Evolutionary conservation across 176 grass and related monocot genomes (phyloP).

Genomic region (Musa schizocarpa): DNA sequence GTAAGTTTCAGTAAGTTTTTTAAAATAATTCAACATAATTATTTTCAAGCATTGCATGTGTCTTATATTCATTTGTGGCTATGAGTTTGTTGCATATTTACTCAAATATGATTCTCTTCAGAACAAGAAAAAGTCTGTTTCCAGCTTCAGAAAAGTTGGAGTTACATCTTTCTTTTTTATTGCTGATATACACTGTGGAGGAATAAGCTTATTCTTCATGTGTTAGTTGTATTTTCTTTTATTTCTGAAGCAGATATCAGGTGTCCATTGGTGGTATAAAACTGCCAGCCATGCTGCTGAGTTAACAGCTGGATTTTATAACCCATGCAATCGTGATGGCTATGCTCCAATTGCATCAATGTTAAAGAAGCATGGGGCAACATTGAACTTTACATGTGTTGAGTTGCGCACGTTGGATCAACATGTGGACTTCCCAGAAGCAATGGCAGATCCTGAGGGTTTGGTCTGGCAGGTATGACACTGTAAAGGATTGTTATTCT

Average conservation of each 20-base stretch:
- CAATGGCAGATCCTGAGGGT: conserved; percentile 75
- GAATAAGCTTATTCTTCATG: not conserved
- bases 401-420: conserved; percentile 74
- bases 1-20: no score
- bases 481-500: conserved; percentile 10
- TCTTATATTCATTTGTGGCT: not conserved
- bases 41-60: not conserved
- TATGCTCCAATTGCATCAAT: conserved; percentile 66
- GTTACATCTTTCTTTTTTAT: not conserved
- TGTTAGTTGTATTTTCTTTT: conserved; percentile 1
- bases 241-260: conserved; percentile 48
- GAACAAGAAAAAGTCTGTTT: not conserved
- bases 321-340: conserved; percentile 86
- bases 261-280: conserved; percentile 97
- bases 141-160: not conserved
- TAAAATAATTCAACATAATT: no score
- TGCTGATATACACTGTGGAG: not conserved
- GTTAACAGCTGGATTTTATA: conserved; percentile 86
- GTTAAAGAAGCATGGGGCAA: conserved; percentile 62
- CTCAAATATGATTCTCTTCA: not conserved
- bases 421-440: conserved; percentile 66
- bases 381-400: conserved; percentile 86
- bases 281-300: conserved; percentile 90
- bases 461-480: conserved; percentile 77
- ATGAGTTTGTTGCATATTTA: not conserved